Conservation (phyloP, 2,329 filamentous ascomycete species). For the Laburnicola sp. region DNA sequence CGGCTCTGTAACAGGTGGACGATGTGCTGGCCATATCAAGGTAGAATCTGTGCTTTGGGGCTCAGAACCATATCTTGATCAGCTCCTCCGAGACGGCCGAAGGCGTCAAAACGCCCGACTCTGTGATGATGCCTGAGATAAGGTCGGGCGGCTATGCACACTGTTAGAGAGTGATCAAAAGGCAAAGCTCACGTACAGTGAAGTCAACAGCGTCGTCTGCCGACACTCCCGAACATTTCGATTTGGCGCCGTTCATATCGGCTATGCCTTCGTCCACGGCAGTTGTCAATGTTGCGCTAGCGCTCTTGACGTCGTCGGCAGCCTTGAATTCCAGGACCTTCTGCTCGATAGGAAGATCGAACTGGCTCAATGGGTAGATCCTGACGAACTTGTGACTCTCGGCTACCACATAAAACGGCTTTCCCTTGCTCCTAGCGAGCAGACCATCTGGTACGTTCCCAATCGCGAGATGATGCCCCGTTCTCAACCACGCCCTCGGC, state of each 20-base stretch:
- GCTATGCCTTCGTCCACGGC: conserved; percentile 49
- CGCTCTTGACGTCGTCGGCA: conserved; percentile 45
- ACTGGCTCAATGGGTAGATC: conserved; percentile 79
- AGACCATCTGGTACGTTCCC: conserved; percentile 82
- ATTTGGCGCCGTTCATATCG: conserved; percentile 27
- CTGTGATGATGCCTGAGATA: conserved; percentile 74
- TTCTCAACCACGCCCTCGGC: conserved; percentile 90
- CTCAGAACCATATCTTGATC: conserved; percentile 62
- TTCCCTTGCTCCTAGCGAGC: conserved; percentile 71
- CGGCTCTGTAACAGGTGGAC: too few relatives aligned
- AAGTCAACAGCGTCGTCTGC: conserved; percentile 66
- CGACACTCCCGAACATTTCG: conserved; percentile 25
- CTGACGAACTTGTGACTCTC: conserved; percentile 98
- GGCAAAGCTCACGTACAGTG: conserved; percentile 55
- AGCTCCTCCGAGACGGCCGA: conserved; percentile 71
- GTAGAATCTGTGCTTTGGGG: not conserved
- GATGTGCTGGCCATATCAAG: conserved; percentile 11
- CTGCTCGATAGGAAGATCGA: conserved; percentile 79
- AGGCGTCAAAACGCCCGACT: conserved; percentile 71
- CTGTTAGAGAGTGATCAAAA: conserved; percentile 7
- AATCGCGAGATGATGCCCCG: conserved; percentile 89
- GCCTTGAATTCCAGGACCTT: conserved; percentile 73
- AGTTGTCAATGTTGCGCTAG: conserved; percentile 41
- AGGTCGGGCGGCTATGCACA: conserved; percentile 63
- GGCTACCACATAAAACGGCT: conserved; percentile 86